Conservation (phyloP, 345 rosid species). For the Cardamine occulta region DNA sequence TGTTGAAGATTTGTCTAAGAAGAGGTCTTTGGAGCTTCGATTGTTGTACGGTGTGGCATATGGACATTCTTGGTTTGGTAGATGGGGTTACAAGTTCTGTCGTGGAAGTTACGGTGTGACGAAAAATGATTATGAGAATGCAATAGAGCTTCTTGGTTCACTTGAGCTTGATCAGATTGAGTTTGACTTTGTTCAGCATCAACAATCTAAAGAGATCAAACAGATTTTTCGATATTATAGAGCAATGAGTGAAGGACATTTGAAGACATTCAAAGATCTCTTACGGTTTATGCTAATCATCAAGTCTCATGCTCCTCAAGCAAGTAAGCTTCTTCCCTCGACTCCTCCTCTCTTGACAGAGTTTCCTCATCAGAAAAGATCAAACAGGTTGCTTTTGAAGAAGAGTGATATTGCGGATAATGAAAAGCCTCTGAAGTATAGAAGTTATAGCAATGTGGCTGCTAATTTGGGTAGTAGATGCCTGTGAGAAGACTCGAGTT, state of each 20-base stretch:
- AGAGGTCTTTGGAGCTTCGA: constrained; percentile 74
- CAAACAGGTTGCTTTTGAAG: constrained; percentile 31
- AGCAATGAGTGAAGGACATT: constrained; percentile 62
- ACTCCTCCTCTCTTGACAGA: constrained; percentile 32
- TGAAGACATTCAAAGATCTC: constrained; percentile 72
- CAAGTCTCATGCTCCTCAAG: constrained; percentile 50
- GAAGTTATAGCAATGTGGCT: constrained; percentile 51
- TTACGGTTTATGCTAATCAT: constrained; percentile 70
- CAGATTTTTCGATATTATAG: constrained; percentile 57
- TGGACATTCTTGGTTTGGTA: constrained; percentile 88
- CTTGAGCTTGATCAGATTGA: constrained; percentile 55
- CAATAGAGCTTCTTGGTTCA: constrained; percentile 70
- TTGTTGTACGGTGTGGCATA: constrained; percentile 81
- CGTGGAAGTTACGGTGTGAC: constrained; percentile 82
- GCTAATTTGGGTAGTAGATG: constrained; percentile 75
- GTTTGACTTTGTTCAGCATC: constrained; percentile 48
- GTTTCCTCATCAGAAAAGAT: constrained; percentile 22
- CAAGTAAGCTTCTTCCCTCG: constrained; percentile 42
- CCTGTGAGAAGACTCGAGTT: constrained; percentile 71
- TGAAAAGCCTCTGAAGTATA: constrained; percentile 49
- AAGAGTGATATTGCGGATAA: constrained; percentile 43
- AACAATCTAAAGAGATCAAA: constrained; percentile 46
- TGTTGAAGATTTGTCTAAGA: constrained; percentile 73
- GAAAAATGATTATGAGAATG: constrained; percentile 59
- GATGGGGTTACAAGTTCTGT: constrained; percentile 81